These are phyloP conservation scores for Xylogone sp. DNA, from an alignment of 2,329 filamentous ascomycete species.

Conservation along the genomic window DNA sequence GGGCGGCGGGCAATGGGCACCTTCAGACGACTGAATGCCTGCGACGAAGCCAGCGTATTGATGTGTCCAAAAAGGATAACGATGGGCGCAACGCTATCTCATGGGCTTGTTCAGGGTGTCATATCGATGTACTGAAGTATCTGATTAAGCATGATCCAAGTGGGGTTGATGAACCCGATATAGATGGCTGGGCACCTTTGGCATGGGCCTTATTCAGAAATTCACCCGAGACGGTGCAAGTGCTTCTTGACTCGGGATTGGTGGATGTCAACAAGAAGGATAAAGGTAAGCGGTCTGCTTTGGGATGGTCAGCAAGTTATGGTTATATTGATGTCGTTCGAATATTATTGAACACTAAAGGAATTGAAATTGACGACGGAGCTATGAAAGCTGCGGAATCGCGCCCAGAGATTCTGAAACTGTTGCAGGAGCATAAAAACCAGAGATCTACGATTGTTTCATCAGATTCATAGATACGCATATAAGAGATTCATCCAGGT, in stretches of 20 bases:
- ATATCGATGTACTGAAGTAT: conserved; percentile 21
- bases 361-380: too few relatives aligned
- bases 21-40: conserved; percentile 20
- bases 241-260: conserved; percentile 24
- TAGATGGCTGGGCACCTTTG: conserved; percentile 32
- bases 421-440: too few relatives aligned
- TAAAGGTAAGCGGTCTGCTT: too few relatives aligned
- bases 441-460: too few relatives aligned
- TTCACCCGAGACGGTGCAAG: conserved; percentile 23
- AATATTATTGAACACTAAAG: too few relatives aligned
- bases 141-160: conserved; percentile 25
- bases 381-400: too few relatives aligned
- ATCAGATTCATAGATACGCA: too few relatives aligned
- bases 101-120: conserved; percentile 23
- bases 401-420: too few relatives aligned
- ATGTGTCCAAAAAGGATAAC: conserved; percentile 26
- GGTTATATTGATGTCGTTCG: too few relatives aligned
- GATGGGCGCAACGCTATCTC: conserved; percentile 29
- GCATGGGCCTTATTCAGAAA: conserved; percentile 29
- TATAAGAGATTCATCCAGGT: too few relatives aligned
- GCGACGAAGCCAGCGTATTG: conserved; percentile 20
- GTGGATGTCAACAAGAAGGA: conserved; percentile 30
- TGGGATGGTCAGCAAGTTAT: too few relatives aligned
- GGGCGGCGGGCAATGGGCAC: conserved; percentile 25
- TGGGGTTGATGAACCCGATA: conserved; percentile 29